Evolutionary conservation across 2,329 filamentous ascomycete genomes (phyloP).

Genomic region (Xenoacremonium recifei): DNA sequence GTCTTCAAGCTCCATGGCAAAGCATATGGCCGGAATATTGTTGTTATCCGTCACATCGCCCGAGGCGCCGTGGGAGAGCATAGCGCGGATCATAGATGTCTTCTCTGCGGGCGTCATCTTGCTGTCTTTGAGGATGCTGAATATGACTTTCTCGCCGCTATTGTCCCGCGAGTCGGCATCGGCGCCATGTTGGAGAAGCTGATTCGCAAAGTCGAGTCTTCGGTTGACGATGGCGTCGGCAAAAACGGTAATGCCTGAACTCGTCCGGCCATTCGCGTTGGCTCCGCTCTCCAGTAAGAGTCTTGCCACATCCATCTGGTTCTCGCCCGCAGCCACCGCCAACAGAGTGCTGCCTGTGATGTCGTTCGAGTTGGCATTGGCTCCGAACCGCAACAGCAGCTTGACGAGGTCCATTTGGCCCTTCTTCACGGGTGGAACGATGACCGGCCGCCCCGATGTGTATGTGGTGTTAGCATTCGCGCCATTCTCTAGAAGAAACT

Average conservation of each 20-base stretch:
- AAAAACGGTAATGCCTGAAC: conserved; percentile 32
- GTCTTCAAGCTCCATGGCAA: conserved; percentile 23
- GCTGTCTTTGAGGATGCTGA: conserved; percentile 28
- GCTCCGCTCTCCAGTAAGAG: conserved; percentile 32
- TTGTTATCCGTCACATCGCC: conserved; percentile 25
- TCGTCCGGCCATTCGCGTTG: conserved; percentile 25
- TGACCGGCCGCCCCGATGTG: conserved; percentile 23
- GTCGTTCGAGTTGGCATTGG: conserved; percentile 30
- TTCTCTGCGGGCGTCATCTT: conserved; percentile 25
- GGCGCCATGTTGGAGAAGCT: conserved; percentile 34
- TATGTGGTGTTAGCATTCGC: conserved; percentile 27
- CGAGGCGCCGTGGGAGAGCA: conserved; percentile 34
- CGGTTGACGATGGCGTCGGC: conserved; percentile 31
- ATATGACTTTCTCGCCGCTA: conserved; percentile 29
- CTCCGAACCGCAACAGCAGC: conserved; percentile 34
- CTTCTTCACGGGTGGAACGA: conserved; percentile 28
- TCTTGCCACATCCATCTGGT: conserved; percentile 29
- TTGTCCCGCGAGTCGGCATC: conserved; percentile 31
- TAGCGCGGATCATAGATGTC: conserved; percentile 23
- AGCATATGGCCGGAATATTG: conserved; percentile 21
- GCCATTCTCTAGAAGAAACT: conserved; percentile 29
- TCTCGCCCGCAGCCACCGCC: conserved; percentile 26
- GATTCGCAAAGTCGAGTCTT: conserved; percentile 28
- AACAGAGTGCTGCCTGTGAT: conserved; percentile 30
- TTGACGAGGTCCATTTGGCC: conserved; percentile 25